Percentiles rank a stretch among this genome's conserved stretches.
These are phyloP conservation scores for Clavulina sp. DNA, from an alignment of 768 basidiomycete species.

Conservation along the genomic window DNA sequence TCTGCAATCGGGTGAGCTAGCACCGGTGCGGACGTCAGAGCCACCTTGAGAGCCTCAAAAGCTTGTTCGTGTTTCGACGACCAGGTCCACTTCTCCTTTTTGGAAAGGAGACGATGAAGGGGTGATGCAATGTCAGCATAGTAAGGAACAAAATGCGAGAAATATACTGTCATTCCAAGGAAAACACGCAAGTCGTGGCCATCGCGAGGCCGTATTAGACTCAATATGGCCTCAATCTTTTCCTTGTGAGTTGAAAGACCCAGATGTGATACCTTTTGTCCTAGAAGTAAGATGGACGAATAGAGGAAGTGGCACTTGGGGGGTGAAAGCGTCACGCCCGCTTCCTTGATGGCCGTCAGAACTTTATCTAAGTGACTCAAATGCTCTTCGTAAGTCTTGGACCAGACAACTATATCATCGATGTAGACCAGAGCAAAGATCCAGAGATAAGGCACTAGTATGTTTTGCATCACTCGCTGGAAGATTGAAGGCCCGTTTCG, in stretches of 20 bases:
- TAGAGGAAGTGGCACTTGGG: background rate
- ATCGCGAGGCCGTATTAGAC: conserved; percentile 5
- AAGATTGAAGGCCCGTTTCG: conserved; percentile 14
- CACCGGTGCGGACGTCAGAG: conserved; percentile 8
- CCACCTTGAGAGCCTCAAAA: conserved; percentile 5
- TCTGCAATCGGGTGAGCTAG: background rate
- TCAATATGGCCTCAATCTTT: conserved; percentile 1
- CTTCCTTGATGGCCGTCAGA: background rate
- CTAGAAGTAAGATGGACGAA: conserved; percentile 5
- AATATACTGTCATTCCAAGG: conserved; percentile 16
- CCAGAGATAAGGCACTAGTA: conserved; percentile 11
- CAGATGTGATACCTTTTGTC: background rate
- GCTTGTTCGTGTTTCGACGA: background rate
- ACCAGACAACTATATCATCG: background rate
- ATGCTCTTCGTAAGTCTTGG: conserved; percentile 5
- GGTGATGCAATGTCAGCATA: conserved; percentile 12
- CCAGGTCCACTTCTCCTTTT: background rate
- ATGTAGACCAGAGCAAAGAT: too few relatives aligned
- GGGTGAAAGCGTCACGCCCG: background rate
- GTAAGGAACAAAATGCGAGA: conserved; percentile 13
- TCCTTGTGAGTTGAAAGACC: background rate
- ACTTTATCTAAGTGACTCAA: background rate
- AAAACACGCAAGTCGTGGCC: conserved; percentile 12
- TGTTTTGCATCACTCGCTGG: conserved; percentile 14
- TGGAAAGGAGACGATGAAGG: background rate